phyloP scores from a whole-genome alignment of 148 eudicot species.

The Diospyros kaki region DNA sequence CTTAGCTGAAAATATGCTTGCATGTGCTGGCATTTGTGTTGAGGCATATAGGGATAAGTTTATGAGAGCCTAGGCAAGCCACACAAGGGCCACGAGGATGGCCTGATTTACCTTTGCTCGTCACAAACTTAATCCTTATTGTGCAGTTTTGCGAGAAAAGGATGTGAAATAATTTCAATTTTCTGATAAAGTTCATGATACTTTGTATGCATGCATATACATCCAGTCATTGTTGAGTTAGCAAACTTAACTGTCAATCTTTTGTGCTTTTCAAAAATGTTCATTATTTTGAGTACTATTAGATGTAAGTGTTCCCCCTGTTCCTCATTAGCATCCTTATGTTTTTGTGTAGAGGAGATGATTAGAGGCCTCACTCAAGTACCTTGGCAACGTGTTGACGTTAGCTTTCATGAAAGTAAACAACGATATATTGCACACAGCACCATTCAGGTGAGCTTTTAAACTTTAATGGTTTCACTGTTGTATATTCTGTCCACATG shows the following conservation, averaged over 20 bases:
- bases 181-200: neutral
- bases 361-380: conserved; percentile 80
- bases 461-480: neutral
- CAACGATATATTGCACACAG: conserved; percentile 86
- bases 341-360: conserved; percentile 63
- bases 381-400: conserved; percentile 90
- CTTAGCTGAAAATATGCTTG: too few relatives aligned
- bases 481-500: too few relatives aligned
- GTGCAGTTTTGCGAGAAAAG: neutral
- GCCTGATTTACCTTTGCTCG: too few relatives aligned
- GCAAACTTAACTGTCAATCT: neutral
- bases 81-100: neutral
- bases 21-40: too few relatives aligned
- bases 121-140: neutral
- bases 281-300: neutral
- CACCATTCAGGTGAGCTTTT: conserved; percentile 70
- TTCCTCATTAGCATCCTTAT: conserved; percentile 1
- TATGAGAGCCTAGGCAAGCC: too few relatives aligned
- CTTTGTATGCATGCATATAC: neutral
- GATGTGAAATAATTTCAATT: neutral
- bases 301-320: neutral
- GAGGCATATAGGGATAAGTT: too few relatives aligned
- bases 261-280: neutral
- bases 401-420: conserved; percentile 73
- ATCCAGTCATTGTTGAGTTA: neutral